phyloP scores from a whole-genome alignment of 2,329 filamentous ascomycete species.

The Ophiocordyceps camponoti-leonardi region DNA sequence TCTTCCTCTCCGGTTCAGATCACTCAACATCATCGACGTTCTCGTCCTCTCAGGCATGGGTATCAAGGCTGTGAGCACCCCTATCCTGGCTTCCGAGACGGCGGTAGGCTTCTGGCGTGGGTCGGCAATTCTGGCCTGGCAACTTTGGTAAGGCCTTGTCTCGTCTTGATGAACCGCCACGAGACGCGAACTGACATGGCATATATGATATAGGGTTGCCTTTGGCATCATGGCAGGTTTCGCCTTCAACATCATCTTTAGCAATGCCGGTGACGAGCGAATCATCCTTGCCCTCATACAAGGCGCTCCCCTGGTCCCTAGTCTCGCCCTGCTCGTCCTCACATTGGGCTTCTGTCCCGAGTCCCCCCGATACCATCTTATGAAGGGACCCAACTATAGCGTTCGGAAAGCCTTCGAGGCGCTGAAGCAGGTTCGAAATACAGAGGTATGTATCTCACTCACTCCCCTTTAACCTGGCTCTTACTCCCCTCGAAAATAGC shows the following conservation, averaged over 20 bases:
- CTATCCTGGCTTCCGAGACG: conserved; percentile 28
- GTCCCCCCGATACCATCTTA: conserved; percentile 23
- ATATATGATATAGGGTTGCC: conserved; percentile 13
- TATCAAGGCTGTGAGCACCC: conserved; percentile 28
- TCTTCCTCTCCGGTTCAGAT: background rate
- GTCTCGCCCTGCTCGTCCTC: conserved; percentile 15
- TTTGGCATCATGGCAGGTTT: conserved; percentile 19
- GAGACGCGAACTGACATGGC: background rate
- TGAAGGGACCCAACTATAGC: conserved; percentile 18
- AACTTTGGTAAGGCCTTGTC: conserved; percentile 21
- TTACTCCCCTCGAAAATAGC: background rate
- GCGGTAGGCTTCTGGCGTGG: conserved; percentile 29
- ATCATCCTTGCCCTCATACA: conserved; percentile 15
- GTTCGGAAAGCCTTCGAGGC: conserved; percentile 18
- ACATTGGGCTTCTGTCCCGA: conserved; percentile 21
- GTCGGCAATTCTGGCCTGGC: conserved; percentile 28
- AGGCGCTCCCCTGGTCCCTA: conserved; percentile 20
- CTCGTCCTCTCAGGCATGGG: conserved; percentile 22
- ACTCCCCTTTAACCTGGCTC: too few relatives aligned
- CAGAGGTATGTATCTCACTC: conserved; percentile 8
- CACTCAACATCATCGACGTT: background rate
- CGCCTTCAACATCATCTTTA: conserved; percentile 19
- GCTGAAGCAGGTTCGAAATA: conserved; percentile 18
- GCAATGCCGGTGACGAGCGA: conserved; percentile 4
- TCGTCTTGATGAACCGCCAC: background rate